Evolutionary conservation across 2,329 filamentous ascomycete genomes (phyloP).

Genomic region (Incumbomyces delicatus): DNA sequence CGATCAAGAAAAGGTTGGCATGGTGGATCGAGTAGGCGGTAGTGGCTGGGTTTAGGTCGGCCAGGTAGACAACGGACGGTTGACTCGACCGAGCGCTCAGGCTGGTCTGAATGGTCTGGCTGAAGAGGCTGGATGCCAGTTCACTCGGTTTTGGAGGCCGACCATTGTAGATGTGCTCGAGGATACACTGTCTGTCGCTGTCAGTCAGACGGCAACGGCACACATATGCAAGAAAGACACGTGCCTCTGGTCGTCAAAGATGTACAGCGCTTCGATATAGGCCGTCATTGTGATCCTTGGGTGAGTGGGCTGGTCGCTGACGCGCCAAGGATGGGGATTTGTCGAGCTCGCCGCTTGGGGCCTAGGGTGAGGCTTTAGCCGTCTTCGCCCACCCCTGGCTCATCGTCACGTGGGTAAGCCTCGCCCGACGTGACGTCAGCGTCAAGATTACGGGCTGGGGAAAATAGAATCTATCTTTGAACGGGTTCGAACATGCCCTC

Average conservation of each 20-base stretch:
- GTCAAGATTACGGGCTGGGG: too few species aligned
- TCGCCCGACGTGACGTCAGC: too few species aligned
- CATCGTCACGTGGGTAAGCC: too few species aligned
- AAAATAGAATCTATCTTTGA: too few species aligned
- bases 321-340: too few species aligned
- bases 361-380: too few species aligned
- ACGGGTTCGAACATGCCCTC: too few species aligned
- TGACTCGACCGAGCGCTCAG: too few species aligned
- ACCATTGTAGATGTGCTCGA: constrained; percentile 80
- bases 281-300: constrained; percentile 59
- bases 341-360: too few species aligned
- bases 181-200: constrained; percentile 60
- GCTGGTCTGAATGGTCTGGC: constrained; percentile 66
- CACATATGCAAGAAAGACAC: constrained; percentile 20
- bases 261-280: constrained; percentile 89
- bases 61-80: constrained; percentile 76
- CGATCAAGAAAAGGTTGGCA: constrained; percentile 75
- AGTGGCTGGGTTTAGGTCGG: constrained; percentile 72
- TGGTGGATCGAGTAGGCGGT: constrained; percentile 83
- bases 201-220: constrained; percentile 1
- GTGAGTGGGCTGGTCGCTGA: too few species aligned
- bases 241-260: constrained; percentile 92
- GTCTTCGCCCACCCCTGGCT: too few species aligned
- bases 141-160: constrained; percentile 66
- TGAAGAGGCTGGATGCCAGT: constrained; percentile 77